Conservation (phyloP, 2,329 filamentous ascomycete genomes). For the Epichloe uncinata region DNA sequence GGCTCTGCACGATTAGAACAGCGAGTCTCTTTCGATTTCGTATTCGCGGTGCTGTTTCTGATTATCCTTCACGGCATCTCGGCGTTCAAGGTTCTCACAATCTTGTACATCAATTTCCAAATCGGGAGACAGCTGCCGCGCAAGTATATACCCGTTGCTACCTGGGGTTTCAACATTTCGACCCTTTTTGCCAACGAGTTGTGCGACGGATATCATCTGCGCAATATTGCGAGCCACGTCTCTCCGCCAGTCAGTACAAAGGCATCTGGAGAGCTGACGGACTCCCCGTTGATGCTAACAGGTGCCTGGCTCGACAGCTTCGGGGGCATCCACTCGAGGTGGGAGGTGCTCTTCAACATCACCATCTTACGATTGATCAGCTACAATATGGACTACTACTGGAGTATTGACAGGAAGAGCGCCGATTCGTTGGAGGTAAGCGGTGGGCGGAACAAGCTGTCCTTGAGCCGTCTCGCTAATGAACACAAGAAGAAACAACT, state of each 20-base stretch:
- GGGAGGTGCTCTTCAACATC: constrained; percentile 97
- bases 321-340: constrained; percentile 73
- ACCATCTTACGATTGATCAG: constrained; percentile 86
- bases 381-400: constrained; percentile 95
- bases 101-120: constrained; percentile 71
- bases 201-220: constrained; percentile 60
- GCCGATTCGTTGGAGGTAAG: constrained; percentile 71
- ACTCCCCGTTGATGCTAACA: constrained; percentile 39
- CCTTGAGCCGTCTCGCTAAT: constrained; percentile 37
- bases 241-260: constrained; percentile 13
- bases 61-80: constrained; percentile 74
- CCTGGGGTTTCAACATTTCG: constrained; percentile 82
- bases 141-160: constrained; percentile 56
- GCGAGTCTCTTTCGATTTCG: constrained; percentile 68
- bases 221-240: constrained; percentile 43
- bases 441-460: not conserved
- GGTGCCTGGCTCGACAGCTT: constrained; percentile 64
- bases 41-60: constrained; percentile 70
- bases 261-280: constrained; percentile 10
- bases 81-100: constrained; percentile 64
- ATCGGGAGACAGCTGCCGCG: constrained; percentile 62
- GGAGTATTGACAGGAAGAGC: constrained; percentile 57
- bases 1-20: constrained; percentile 49
- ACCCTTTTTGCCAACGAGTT: constrained; percentile 87
- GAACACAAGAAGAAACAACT: constrained; percentile 89